Evolutionary conservation across 805 yeast genomes (phyloP), one percentile per base, ranked within the genome.

Genomic region (Wickerhamomyces rabaulensis): DNA sequence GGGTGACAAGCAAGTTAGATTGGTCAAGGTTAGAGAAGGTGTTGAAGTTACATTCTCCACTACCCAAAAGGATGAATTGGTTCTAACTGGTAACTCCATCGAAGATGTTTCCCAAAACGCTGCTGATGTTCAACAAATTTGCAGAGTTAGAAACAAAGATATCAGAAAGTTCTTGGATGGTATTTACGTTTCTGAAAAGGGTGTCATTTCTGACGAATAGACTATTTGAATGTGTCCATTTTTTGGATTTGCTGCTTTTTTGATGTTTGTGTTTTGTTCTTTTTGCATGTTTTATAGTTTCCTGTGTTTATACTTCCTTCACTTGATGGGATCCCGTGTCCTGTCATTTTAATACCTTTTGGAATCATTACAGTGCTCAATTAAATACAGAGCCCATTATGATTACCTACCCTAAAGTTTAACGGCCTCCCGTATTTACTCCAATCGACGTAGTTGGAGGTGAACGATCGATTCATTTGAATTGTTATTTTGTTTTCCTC

Each of bases 141-240:
- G 97, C 82, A 84, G 95, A 75, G 98, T 90, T 71, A 87, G 96
- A 82, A 92, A 92, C 94, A 94, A 94, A 92, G 99, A 92, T 94
- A 92, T 94, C 91, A 88, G 99, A 80, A 92, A 92, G 84, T 92
- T 92, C 84, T 86, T 94, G 82, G 99, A 95, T 76, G 99, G 99
- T 90, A 91, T 92, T 79, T 92, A 92, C 75, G 99, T 92, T 66
- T 90, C 97, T 61, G 94, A 87, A 79, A 87, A 86, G 78, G 96
- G 96, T 69, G 78, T 78, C 71, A 78, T 92, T 70, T 87, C 75
- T 57, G 90, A 82, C 39, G 63, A 61, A 27, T 70, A 66, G 59
- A 13, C 17, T n/a, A 15, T 22, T 20, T 21, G 19, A 9, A 15
- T 27, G 22, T 25, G 10, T n/a, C n/a, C n/a, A n/a, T n/a, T n/a